Evolutionary conservation across 148 eudicot genomes (phyloP), one percentile per base, ranked within the genome.

Genomic region (Fagopyrum tataricum): DNA sequence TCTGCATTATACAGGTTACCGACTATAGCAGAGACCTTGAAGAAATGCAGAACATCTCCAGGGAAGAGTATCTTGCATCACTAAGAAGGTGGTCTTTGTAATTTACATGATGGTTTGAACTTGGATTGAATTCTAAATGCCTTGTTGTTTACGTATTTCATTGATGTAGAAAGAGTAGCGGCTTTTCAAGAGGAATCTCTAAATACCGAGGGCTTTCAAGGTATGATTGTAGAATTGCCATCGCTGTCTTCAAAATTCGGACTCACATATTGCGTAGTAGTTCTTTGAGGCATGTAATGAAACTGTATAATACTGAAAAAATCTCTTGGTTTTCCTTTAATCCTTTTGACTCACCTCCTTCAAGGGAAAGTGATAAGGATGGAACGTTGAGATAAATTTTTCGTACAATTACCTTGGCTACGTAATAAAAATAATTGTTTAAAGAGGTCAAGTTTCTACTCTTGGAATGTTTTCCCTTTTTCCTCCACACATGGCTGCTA

Each of bases 41-140:
- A 52, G 99, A 95, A 88, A 95, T 95, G 99, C 93, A 95, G 83
- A 95, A 88, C 78, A 78, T 95, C 67, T 91, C 99, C 43, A 87
- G 99, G 79, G 99, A 95, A 82, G 99, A 95, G 59, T 95, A 95
- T 72, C 99, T 95, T 76, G 99, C 99, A 72, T 88, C 99, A 58
- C 86, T 95, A 72, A 80, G 97, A 76, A 91, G 99, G 99, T 95
- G 43, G 73, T 62, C 79, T 69, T 67, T 52, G 15, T n/a, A 64
- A 4, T 47, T 43, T 70, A 41, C 67, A 68, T 49, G 14, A 67
- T 44, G 62, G 73, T 64, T 44, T 47, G 6, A 52, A 18, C 64
- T 24, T 68, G 31, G 73, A 39, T 58, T 68, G 66, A 66, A 44
- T 47, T 40, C 56, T 42, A 44, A 56, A 26, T 73, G 44, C 42